Conservation (phyloP, 208 protist species). For the Leishmania tarentolae region DNA sequence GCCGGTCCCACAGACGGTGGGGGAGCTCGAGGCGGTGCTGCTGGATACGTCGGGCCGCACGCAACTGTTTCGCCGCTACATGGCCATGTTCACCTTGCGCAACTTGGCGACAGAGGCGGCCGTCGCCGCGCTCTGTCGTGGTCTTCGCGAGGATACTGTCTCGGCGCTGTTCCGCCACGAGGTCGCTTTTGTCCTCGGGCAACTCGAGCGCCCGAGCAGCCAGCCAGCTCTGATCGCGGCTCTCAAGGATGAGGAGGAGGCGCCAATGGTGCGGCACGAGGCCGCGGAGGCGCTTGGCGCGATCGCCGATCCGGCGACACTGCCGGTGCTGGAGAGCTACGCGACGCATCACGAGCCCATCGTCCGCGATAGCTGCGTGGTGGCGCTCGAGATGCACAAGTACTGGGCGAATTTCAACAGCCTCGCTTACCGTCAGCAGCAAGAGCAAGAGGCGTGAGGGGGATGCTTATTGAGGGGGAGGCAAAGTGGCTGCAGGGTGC, state of each 20-base stretch:
- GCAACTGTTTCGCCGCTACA: constrained; percentile 94
- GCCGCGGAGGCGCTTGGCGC: constrained; percentile 97
- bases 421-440: constrained; percentile 22
- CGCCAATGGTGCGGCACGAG: constrained; percentile 98
- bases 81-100: constrained; percentile 96
- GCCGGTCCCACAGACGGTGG: constrained; percentile 43
- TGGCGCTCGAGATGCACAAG: constrained; percentile 88
- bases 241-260: constrained; percentile 85
- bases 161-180: constrained; percentile 97
- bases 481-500: neutral
- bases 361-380: constrained; percentile 84
- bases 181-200: constrained; percentile 97
- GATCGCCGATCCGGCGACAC: constrained; percentile 84
- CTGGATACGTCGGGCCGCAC: constrained; percentile 65
- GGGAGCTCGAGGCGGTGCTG: constrained; percentile 64
- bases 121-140: constrained; percentile 79
- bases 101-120: constrained; percentile 80
- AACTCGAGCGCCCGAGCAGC: constrained; percentile 91
- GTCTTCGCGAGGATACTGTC: constrained; percentile 83
- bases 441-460: neutral
- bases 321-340: constrained; percentile 67
- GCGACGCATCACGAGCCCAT: constrained; percentile 76
- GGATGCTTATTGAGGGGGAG: neutral
- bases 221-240: constrained; percentile 66
- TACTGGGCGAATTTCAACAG: constrained; percentile 87